Percentiles rank a stretch among this genome's conserved stretches.
Evolutionary conservation across 179 eudicot species (phyloP).

Genomic region (Gypsophila paniculata): DNA sequence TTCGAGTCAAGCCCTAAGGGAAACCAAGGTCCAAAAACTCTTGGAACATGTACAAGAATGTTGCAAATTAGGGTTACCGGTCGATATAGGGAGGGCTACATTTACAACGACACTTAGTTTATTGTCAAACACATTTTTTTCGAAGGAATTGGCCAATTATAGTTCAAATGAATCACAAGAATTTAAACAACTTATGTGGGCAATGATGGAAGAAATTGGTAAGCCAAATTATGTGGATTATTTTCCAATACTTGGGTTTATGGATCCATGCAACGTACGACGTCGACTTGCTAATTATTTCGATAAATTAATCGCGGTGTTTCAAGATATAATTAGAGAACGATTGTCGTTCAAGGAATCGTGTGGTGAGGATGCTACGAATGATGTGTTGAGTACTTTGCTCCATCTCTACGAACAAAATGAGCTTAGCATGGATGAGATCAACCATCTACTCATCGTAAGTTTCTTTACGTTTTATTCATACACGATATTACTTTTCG

Average conservation of each 20-base stretch:
- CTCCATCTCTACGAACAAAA: conserved; percentile 22
- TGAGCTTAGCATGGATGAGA: conserved; percentile 32
- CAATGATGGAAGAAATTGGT: conserved; percentile 31
- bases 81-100: conserved; percentile 29
- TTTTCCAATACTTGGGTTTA: conserved; percentile 23
- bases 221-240: conserved; percentile 31
- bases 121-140: conserved; percentile 31
- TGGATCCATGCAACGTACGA: conserved; percentile 28
- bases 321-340: conserved; percentile 20
- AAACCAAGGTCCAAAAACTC: conserved; percentile 31
- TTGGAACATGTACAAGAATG: conserved; percentile 28
- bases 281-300: conserved; percentile 25
- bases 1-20: conserved; percentile 24
- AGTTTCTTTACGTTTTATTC: neutral
- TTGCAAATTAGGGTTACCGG: conserved; percentile 14
- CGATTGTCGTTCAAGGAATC: conserved; percentile 9
- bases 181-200: conserved; percentile 31
- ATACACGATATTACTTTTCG: too few relatives aligned
- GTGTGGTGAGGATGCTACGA: neutral
- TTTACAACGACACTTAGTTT: conserved; percentile 33
- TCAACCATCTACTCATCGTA: conserved; percentile 33
- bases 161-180: conserved; percentile 24
- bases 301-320: conserved; percentile 28
- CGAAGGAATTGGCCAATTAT: conserved; percentile 28
- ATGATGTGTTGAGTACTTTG: conserved; percentile 29